Percentiles rank a stretch among this genome's conserved stretches.
These are phyloP conservation scores for Eucalyptus microcorys DNA, from an alignment of 345 rosid species.

Conservation along the genomic window DNA sequence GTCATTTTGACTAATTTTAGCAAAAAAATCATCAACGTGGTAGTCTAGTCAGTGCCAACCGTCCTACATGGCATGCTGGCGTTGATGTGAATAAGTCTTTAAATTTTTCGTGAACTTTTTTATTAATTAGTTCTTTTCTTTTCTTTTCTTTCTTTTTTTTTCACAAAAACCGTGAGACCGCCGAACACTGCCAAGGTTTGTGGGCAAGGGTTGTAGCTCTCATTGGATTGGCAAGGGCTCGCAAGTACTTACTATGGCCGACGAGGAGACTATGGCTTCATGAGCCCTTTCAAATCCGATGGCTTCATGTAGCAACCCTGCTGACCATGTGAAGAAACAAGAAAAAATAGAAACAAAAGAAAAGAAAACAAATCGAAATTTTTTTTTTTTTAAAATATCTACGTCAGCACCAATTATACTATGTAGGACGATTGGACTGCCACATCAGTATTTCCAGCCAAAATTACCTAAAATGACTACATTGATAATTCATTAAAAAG, in stretches of 20 bases:
- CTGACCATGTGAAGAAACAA: background rate
- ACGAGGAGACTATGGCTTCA: background rate
- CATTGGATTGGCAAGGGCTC: background rate
- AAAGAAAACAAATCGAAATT: too few species aligned
- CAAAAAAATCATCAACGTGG: rapidly evolving
- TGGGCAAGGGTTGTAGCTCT: background rate
- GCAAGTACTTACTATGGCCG: too few species aligned
- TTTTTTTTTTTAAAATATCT: too few species aligned
- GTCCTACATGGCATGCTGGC: background rate
- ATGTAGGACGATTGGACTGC: background rate
- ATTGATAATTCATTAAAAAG: background rate
- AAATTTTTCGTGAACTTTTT: background rate
- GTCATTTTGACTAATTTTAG: background rate
- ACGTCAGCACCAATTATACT: rapidly evolving
- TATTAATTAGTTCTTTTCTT: too few species aligned
- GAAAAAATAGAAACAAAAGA: background rate
- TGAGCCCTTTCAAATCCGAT: background rate
- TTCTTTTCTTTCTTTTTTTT: too few species aligned
- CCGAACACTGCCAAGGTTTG: background rate
- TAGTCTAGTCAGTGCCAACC: rapidly evolving
- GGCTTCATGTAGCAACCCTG: background rate
- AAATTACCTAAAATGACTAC: background rate
- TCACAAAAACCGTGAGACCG: rapidly evolving
- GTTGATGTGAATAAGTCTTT: background rate
- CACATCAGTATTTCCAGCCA: background rate